A percentile compares a stretch with the other conserved stretches of the same genome.
Evolutionary conservation across 2,329 filamentous ascomycete species (phyloP).

Genomic region (Neofusicoccum sp.): DNA sequence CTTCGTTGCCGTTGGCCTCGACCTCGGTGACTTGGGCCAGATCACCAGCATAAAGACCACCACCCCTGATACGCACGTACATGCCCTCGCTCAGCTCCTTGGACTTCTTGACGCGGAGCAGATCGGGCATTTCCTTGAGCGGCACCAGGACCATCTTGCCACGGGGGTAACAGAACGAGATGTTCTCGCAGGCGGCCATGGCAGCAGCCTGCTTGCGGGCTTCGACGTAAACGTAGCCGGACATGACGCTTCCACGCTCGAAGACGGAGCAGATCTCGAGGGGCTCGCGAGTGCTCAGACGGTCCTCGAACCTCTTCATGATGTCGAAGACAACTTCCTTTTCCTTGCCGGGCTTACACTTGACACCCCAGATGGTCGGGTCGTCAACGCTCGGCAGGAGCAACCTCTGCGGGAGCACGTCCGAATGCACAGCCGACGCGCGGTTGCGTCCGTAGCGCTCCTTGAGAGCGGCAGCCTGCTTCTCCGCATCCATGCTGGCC

Average conservation of each 20-base stretch:
- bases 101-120: slow-evolving; percentile 80
- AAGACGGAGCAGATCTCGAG: slow-evolving; percentile 88
- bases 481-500: slow-evolving; percentile 87
- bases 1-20: slow-evolving; percentile 88
- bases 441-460: slow-evolving; percentile 85
- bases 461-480: slow-evolving; percentile 82
- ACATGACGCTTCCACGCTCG: slow-evolving; percentile 82
- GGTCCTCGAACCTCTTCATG: slow-evolving; percentile 85
- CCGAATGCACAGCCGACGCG: slow-evolving; percentile 67
- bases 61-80: slow-evolving; percentile 85
- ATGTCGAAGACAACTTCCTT: slow-evolving; percentile 86
- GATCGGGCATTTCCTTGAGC: slow-evolving; percentile 96
- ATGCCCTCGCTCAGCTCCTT: slow-evolving; percentile 85
- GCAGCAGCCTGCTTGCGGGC: slow-evolving; percentile 87
- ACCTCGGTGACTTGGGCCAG: slow-evolving; percentile 90
- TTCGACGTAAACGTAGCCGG: slow-evolving; percentile 94
- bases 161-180: slow-evolving; percentile 88
- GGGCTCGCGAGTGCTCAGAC: slow-evolving; percentile 74
- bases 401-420: slow-evolving; percentile 80
- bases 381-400: slow-evolving; percentile 92
- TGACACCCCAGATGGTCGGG: slow-evolving; percentile 92
- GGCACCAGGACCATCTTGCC: slow-evolving; percentile 86
- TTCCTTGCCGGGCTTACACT: slow-evolving; percentile 94
- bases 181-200: slow-evolving; percentile 75
- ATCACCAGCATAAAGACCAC: slow-evolving; percentile 82